Base-by-base conservation (phyloP, 306 rosid genomes). In the Oemleria cerasiformis region DNA sequence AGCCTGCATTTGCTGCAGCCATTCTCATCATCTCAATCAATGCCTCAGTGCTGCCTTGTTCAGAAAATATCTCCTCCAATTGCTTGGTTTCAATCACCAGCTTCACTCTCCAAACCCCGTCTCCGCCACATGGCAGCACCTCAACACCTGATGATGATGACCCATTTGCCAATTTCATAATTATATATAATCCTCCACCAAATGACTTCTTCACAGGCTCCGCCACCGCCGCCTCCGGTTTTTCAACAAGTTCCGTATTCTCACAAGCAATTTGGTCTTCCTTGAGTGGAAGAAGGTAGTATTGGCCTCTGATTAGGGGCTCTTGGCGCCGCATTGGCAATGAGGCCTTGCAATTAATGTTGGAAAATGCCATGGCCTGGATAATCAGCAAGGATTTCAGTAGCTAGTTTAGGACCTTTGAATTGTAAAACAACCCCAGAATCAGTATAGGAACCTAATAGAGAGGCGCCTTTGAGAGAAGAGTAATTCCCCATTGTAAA, bases 401-500 rank as follows among this genome's bases (percentile, higher is more conserved):
- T 79, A n/a, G 79, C 92, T 36, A 86, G 79, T 66, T 60, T 77
- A 8, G 96, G 96, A 57, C 76, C 83, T 54, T 75, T 78, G 83
- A 90, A 86, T 16, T 87, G 86, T 63, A 90, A 48, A 54, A 87
- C 64, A 13, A 71, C 54, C 40, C 96, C 92, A 38, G 74, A 84
- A 30, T 90, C 92, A 45, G 79, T 79, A 15, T n/a, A 86, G 83
- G 68, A 90, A 41, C 56, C 92, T 51, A n/a, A 87, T 84, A 42
- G 86, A 12, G 83, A 80, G 67, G 68, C 76, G 50, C 71, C 82
- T 74, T 84, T 86, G 64, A 81, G 65, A 66, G 92, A 84, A 51
- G 91, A 82, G 63, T 92, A 90, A 67, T 90, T 90, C 45, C 96
- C 96, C 96, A 90, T 88, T 78, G 55, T 17, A 21, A 56, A 17